Conservation (phyloP, 139 green algal species). For the Nannochloris sp. region DNA sequence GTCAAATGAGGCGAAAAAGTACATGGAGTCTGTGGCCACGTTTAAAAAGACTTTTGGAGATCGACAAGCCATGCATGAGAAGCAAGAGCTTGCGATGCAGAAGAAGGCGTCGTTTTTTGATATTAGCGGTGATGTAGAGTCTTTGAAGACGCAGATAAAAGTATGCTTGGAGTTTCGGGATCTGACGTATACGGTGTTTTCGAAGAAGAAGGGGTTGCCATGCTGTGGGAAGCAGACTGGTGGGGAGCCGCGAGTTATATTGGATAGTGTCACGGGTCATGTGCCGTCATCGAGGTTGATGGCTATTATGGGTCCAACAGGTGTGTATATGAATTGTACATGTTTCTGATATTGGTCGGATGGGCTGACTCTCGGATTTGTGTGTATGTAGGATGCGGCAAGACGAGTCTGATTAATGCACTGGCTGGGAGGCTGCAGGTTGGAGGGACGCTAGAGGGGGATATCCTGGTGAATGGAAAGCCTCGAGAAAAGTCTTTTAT, state of each 20-base stretch:
- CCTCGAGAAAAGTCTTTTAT: constrained; percentile 5
- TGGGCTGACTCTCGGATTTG: not conserved
- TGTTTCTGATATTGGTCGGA: not conserved
- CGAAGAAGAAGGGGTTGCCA: not conserved
- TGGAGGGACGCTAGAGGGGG: constrained; percentile 18
- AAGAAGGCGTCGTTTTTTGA: constrained; percentile 2
- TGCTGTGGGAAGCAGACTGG: no score
- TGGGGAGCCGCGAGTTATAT: constrained; percentile 11
- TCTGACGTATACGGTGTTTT: constrained; percentile 20
- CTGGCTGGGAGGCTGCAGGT: constrained; percentile 25
- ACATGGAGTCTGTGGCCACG: constrained; percentile 4
- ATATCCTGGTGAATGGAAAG: constrained; percentile 28
- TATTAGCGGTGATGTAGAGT: not conserved
- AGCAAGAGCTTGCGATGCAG: no score
- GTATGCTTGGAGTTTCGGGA: constrained; percentile 18
- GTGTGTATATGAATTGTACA: not conserved
- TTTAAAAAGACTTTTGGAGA: not conserved
- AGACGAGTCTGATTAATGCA: constrained; percentile 30
- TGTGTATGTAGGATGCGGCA: constrained; percentile 11
- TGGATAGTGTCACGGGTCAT: constrained; percentile 14
- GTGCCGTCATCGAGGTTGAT: constrained; percentile 24
- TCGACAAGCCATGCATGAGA: not conserved
- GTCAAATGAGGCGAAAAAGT: not conserved
- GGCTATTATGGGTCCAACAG: constrained; percentile 33
- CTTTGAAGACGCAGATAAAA: not conserved